Percentiles rank a stretch among this genome's conserved stretches.
phyloP scores from a whole-genome alignment of 805 yeast species.

The Cyberlindnera japonica region DNA sequence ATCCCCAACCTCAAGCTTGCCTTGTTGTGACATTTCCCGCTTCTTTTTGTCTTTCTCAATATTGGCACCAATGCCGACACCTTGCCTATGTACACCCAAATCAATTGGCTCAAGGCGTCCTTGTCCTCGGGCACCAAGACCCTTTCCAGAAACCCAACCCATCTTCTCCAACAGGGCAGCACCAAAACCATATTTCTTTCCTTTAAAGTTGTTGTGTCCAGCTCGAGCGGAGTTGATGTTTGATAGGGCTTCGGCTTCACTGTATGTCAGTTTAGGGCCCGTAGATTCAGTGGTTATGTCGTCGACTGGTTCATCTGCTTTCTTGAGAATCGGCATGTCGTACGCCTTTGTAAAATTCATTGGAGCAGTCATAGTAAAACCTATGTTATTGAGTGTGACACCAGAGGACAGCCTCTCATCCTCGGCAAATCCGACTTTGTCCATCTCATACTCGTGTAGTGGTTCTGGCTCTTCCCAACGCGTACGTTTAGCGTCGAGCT shows the following conservation, averaged over 20 bases:
- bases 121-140: conserved; percentile 67
- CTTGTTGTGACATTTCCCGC: background rate
- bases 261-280: conserved; percentile 26
- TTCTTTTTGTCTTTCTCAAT: conserved; percentile 20
- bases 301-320: background rate
- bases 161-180: conserved; percentile 71
- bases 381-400: background rate
- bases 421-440: background rate
- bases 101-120: conserved; percentile 85
- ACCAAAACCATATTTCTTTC: conserved; percentile 71
- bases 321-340: background rate
- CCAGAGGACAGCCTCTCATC: background rate
- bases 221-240: conserved; percentile 10
- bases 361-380: conserved; percentile 1
- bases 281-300: background rate
- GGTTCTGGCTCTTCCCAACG: conserved; percentile 10
- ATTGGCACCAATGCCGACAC: conserved; percentile 72
- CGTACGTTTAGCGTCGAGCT: conserved; percentile 22
- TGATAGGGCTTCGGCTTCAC: conserved; percentile 6
- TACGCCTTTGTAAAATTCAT: conserved; percentile 3
- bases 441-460: background rate
- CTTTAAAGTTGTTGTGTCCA: conserved; percentile 15
- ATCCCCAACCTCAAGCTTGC: conserved; percentile 3
- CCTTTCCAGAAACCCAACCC: conserved; percentile 86
- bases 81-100: conserved; percentile 51